Evolutionary conservation across 2,329 filamentous ascomycete genomes (phyloP), one percentile per base, ranked within the genome.

Genomic region (Mycosphaerella arachidis): DNA sequence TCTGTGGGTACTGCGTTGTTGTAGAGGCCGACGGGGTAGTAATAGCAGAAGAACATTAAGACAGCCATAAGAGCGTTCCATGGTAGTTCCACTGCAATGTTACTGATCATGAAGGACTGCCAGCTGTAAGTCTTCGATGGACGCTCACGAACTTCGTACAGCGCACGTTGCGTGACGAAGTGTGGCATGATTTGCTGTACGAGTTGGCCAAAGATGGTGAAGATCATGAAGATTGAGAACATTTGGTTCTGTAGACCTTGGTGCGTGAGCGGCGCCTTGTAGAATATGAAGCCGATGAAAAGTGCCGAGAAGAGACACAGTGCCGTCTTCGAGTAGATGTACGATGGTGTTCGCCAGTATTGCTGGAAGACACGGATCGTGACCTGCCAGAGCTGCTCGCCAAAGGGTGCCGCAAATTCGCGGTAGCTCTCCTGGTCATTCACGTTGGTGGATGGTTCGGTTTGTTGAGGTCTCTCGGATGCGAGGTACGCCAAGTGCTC

Each of bases 281-380:
- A 87, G 60, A 71, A 91, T 46, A 90, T 90, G 68, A 93, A 91
- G 31, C 90, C 91, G 68, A 94, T 90, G 73, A 93, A 95, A 12
- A 95, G 81, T 4, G 87, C 80, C 65, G 82, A 81, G 16, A 86
- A 75, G 27, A 83, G 77, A 71, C 87, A 91, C 18, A 95, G 85
- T 1, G 82, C 78, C 0, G 81, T 73, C 80, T 96, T 96, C 69
- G 89, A 87, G 78, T 93, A 95, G 74, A 96, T 92, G 78, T 96
- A 96, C 5, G 86, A 83, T 0, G 92, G 92, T 0, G 87, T 92
- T 61, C 92, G 89, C 91, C 92, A 96, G 82, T 94, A 95, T 74
- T 96, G 91, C 71, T 92, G 84, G 79, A 94, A 94, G 29, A 94
- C 88, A 69, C 92, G 90, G 65, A 82, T 73, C 18, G 85, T 82